phyloP scores from a whole-genome alignment of 768 basidiomycete species.

The Psilocybe cyanescens region DNA sequence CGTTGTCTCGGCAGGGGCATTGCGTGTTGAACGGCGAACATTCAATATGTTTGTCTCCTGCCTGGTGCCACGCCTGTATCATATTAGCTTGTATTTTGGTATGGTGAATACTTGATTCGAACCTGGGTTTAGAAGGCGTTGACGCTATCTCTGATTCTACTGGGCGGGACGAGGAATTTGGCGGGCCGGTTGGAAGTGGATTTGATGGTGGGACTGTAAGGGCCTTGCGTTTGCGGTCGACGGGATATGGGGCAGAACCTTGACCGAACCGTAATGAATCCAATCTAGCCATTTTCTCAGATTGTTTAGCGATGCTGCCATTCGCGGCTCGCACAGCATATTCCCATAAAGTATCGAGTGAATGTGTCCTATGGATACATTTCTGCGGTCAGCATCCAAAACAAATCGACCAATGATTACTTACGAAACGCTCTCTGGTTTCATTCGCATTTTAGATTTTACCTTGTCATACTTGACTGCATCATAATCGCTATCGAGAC shows the following conservation, averaged over 20 bases:
- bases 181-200: not conserved
- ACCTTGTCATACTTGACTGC: not conserved
- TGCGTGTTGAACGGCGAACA: slow-evolving; percentile 31
- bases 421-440: not conserved
- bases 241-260: no score
- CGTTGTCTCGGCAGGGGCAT: slow-evolving; percentile 9
- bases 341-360: no score
- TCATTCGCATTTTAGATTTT: no score
- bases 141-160: not conserved
- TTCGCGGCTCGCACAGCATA: no score
- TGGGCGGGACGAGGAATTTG: not conserved
- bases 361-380: no score
- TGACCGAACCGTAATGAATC: no score
- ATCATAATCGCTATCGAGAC: not conserved
- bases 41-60: not conserved
- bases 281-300: no score
- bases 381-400: no score
- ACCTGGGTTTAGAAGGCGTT: not conserved
- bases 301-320: no score
- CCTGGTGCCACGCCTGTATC: not conserved
- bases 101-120: not conserved
- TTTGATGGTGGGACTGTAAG: not conserved
- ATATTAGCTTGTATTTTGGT: not conserved
- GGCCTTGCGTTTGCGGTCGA: not conserved
- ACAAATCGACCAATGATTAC: not conserved